A percentile compares a stretch with the other conserved stretches of the same genome.
Evolutionary conservation across 495 filamentous ascomycete species (phyloP).

Genomic region (Aspergillus olivimuriae): DNA sequence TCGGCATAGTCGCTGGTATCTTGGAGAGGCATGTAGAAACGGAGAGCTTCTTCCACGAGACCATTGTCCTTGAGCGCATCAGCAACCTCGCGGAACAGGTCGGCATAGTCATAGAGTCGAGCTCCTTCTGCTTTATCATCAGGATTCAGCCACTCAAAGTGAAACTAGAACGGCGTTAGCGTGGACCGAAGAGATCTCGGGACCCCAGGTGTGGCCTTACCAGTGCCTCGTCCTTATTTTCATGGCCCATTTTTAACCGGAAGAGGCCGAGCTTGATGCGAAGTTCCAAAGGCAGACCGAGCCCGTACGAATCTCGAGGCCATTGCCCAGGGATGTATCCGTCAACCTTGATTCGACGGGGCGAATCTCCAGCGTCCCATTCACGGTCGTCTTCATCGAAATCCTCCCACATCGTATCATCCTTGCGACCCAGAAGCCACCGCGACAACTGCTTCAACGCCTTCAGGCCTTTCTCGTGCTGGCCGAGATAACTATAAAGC

Average conservation of each 20-base stretch:
- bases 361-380: conserved; percentile 72
- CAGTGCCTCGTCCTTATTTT: conserved; percentile 66
- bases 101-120: conserved; percentile 55
- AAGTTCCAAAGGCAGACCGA: conserved; percentile 72
- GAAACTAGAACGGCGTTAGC: conserved; percentile 34
- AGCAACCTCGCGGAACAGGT: conserved; percentile 70
- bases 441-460: conserved; percentile 64
- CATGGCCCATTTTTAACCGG: conserved; percentile 57
- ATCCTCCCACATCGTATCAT: conserved; percentile 77
- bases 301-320: conserved; percentile 58
- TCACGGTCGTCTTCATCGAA: conserved; percentile 76
- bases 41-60: conserved; percentile 56
- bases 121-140: conserved; percentile 41
- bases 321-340: conserved; percentile 51
- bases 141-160: conserved; percentile 61
- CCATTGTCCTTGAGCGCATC: conserved; percentile 55
- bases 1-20: conserved; percentile 52
- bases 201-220: conserved; percentile 38
- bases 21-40: conserved; percentile 66
- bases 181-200: neutral
- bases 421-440: conserved; percentile 72
- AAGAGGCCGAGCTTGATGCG: conserved; percentile 82
- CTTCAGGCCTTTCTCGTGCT: conserved; percentile 56
- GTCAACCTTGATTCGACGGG: conserved; percentile 52
- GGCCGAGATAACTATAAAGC: conserved; percentile 57